Evolutionary conservation across 305 asterid genomes (phyloP).

Genomic region (Fraxinus sp.): DNA sequence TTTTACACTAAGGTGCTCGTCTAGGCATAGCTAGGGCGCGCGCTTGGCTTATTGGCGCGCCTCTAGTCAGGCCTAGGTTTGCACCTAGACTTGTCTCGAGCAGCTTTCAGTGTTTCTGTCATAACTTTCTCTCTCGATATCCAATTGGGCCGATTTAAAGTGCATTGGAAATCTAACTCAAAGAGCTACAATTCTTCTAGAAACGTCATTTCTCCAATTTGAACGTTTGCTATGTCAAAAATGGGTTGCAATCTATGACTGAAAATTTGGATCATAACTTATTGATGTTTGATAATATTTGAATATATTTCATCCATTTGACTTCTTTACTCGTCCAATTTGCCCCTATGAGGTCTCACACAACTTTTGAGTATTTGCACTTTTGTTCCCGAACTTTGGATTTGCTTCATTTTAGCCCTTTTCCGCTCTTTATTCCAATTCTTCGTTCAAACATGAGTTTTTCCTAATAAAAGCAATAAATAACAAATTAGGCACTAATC

Average conservation of each 20-base stretch:
- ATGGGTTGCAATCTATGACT: neutral
- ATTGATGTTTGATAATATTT: neutral
- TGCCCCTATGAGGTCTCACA: neutral
- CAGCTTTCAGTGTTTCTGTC: neutral
- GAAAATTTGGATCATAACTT: neutral
- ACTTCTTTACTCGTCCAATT: neutral
- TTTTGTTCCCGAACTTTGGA: neutral
- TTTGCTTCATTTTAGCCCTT: neutral
- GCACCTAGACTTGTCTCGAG: neutral
- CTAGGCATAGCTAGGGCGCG: neutral
- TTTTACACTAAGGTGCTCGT: neutral
- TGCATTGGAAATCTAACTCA: neutral
- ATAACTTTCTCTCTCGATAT: neutral
- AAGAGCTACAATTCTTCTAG: neutral
- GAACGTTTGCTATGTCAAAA: neutral
- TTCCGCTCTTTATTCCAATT: neutral
- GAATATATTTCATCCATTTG: neutral
- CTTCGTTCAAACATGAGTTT: neutral
- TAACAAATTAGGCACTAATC: too few relatives aligned
- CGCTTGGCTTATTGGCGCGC: neutral
- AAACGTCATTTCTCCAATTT: neutral
- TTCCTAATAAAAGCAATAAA: too few relatives aligned
- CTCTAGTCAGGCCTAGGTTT: neutral
- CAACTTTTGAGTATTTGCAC: neutral
- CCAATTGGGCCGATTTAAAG: neutral